A percentile compares a stretch with the other conserved stretches of the same genome.
Conservation (phyloP, 139 green algal species). For the Pseudopediastrum boryanum region DNA sequence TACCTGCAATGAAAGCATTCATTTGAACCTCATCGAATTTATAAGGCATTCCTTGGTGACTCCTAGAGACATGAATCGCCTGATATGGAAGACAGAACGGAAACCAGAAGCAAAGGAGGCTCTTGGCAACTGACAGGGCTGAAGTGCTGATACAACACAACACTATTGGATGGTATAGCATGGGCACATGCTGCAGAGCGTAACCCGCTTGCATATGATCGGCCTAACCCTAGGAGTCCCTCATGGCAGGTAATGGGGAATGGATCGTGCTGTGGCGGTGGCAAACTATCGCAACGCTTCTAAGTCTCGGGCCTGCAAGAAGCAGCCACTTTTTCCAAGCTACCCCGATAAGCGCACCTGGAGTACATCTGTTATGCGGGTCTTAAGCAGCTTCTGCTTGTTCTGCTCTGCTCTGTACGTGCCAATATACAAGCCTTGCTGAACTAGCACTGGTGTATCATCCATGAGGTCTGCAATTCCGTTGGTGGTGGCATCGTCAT, state of each 20-base stretch:
- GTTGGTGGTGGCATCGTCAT: neutral
- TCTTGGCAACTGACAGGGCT: no score
- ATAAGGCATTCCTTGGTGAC: no score
- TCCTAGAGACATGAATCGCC: no score
- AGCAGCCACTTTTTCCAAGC: no score
- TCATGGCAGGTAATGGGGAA: neutral
- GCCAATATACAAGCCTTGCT: constrained; percentile 48
- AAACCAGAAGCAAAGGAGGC: neutral
- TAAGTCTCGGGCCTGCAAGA: neutral
- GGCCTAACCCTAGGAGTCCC: neutral
- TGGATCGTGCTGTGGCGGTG: neutral
- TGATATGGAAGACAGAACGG: no score
- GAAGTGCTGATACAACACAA: neutral
- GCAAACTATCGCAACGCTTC: neutral
- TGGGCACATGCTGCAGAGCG: neutral
- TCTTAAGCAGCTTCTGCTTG: constrained; percentile 30
- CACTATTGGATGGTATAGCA: neutral
- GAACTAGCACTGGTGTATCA: constrained; percentile 31
- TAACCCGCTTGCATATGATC: no score
- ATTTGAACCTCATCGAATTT: no score
- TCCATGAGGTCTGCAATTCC: neutral
- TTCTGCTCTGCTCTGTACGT: constrained; percentile 51
- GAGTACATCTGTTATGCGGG: constrained; percentile 58
- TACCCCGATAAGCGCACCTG: no score
- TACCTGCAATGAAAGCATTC: constrained; percentile 17